These are phyloP conservation scores for Acer saccharum DNA, from an alignment of 345 rosid genomes.

Conservation along the genomic window DNA sequence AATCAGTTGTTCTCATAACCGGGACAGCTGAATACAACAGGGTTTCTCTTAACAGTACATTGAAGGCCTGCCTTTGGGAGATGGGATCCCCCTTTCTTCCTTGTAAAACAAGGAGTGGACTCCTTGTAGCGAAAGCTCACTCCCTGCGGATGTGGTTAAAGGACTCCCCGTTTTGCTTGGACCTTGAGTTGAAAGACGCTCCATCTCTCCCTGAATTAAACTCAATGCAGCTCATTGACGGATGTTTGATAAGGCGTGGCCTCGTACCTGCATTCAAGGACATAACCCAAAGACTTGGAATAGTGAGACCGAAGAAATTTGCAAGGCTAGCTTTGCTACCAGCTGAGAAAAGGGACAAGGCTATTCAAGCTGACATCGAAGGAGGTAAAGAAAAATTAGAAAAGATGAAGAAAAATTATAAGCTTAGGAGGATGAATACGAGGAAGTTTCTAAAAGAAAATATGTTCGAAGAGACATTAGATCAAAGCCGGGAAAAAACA, in stretches of 20 bases:
- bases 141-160: slow-evolving; percentile 97
- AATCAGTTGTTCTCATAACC: slow-evolving; percentile 84
- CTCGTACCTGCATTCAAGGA: slow-evolving; percentile 93
- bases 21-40: slow-evolving; percentile 87
- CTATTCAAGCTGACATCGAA: slow-evolving; percentile 68
- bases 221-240: slow-evolving; percentile 81
- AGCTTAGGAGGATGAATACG: slow-evolving; percentile 20
- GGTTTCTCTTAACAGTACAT: slow-evolving; percentile 76
- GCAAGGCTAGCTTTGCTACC: slow-evolving; percentile 80
- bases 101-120: slow-evolving; percentile 76
- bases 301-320: slow-evolving; percentile 83
- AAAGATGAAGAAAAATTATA: slow-evolving; percentile 49
- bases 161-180: slow-evolving; percentile 94
- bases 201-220: slow-evolving; percentile 62
- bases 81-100: slow-evolving; percentile 98
- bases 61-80: slow-evolving; percentile 94
- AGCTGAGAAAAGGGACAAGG: slow-evolving; percentile 68
- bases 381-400: slow-evolving; percentile 62
- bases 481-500: slow-evolving; percentile 13
- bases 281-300: slow-evolving; percentile 74
- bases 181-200: slow-evolving; percentile 80
- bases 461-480: slow-evolving; percentile 23
- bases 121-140: slow-evolving; percentile 87
- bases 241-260: slow-evolving; percentile 80
- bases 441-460: slow-evolving; percentile 29